Conservation (phyloP, 768 basidiomycete genomes). For the Psilocybe tampanensis region DNA sequence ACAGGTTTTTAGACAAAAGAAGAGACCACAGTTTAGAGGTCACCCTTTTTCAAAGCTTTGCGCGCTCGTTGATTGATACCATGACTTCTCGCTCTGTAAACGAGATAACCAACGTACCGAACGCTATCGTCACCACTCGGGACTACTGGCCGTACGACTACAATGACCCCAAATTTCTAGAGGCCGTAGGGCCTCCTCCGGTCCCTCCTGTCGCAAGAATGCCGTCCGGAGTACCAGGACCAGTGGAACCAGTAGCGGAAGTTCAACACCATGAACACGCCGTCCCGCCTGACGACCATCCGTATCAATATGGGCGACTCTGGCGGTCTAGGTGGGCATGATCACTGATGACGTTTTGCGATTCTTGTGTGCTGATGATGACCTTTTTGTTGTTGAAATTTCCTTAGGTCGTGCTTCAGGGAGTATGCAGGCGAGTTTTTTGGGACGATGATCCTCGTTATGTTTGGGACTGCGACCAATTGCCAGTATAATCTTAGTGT, state of each 20-base stretch:
- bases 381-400: no score
- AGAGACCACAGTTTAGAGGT: no score
- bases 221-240: no score
- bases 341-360: background rate
- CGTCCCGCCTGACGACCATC: background rate
- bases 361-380: no score
- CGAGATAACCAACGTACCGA: no score
- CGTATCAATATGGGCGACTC: background rate
- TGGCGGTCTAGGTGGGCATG: constrained; percentile 1
- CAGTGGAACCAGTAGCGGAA: no score
- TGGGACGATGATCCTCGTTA: constrained; percentile 52
- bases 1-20: no score
- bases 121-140: no score
- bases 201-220: background rate
- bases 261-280: background rate
- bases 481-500: constrained; percentile 53
- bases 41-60: no score
- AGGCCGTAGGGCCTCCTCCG: background rate
- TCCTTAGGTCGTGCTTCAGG: background rate
- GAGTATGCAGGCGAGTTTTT: constrained; percentile 50
- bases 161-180: background rate
- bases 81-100: background rate
- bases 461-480: constrained; percentile 54
- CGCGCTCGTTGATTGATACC: no score
- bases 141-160: no score